Base-by-base conservation (phyloP, 768 basidiomycete species). In the Lepiota venenata region DNA sequence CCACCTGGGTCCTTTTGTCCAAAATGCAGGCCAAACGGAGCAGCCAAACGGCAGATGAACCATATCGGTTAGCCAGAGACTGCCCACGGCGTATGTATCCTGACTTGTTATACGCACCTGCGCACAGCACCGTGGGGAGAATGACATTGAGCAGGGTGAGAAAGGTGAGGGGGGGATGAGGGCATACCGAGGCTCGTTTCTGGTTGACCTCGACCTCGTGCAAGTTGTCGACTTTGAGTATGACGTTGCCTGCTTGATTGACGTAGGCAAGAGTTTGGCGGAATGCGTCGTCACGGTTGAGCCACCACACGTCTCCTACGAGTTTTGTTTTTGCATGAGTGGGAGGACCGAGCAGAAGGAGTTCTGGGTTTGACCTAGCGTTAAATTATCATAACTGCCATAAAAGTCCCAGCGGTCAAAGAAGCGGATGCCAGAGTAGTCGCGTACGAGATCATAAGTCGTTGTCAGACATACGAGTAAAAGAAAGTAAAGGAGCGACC, bases 161-260 rank as follows among this genome's bases (percentile, higher is more conserved):
- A 14, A 9, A 25, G 10, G 21, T 46, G 5, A 54, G 15, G 21
- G 12, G 14, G n/a, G n/a, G n/a, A n/a, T n/a, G n/a, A n/a, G n/a
- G 15, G 62, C 73, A 41, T 36, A 89, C 87, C 14, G 87, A 73
- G 59, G 84, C 80, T 39, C 89, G 72, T 57, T 81, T 76, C 16
- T 71, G 63, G 15, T 68, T 52, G n/a, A 59, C 56, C 9, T 77
- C 75, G 21, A 88, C 77, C 52, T 74, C 71, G 6, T 80, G 81
- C 1, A 71, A 73, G 58, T 90, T 87, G 70, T 91, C 90, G 2
- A 92, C 91, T 59, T 77, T 81, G 45, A 93, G 74, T 56, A 93
- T 79, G 5, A 80, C 84, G 53, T 82, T 77, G 5, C 84, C 80
- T 2, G 74, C 74, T 40, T 60, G 58, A 58, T 85, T 82, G 56